Conservation (phyloP, 371 early-diverging fungal species). For the Apophysomyces sp. region DNA sequence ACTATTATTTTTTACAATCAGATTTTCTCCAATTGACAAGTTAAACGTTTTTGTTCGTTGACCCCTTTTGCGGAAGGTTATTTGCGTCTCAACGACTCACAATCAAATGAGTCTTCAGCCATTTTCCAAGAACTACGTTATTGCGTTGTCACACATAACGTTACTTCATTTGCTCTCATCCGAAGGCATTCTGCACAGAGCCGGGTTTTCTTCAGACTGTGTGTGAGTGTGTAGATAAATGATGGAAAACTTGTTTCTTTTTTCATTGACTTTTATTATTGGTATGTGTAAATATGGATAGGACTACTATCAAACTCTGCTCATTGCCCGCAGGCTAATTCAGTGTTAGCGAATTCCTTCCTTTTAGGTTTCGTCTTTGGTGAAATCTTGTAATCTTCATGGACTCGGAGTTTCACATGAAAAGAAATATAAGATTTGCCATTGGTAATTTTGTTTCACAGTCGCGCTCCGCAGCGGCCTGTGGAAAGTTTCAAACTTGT, state of each 20-base stretch:
- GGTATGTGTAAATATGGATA: slow-evolving; percentile 1
- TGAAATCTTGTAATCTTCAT: neutral
- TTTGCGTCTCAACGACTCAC: too few relatives aligned
- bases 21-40: too few relatives aligned
- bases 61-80: too few relatives aligned
- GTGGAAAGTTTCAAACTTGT: neutral
- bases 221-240: too few relatives aligned
- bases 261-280: neutral
- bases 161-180: too few relatives aligned
- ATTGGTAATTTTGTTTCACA: neutral
- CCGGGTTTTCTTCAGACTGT: too few relatives aligned
- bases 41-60: too few relatives aligned
- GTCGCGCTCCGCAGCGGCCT: neutral
- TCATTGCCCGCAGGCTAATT: slow-evolving; percentile 5
- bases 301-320: slow-evolving; percentile 21
- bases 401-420: neutral
- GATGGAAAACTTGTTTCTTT: neutral
- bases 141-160: too few relatives aligned
- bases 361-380: slow-evolving; percentile 10
- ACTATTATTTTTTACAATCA: too few relatives aligned
- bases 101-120: too few relatives aligned
- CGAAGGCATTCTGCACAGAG: too few relatives aligned
- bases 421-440: neutral
- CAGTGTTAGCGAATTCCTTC: slow-evolving; percentile 20
- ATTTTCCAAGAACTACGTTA: too few relatives aligned